Conservation (phyloP, 2,329 filamentous ascomycete genomes). For the Metarhizium sp. region DNA sequence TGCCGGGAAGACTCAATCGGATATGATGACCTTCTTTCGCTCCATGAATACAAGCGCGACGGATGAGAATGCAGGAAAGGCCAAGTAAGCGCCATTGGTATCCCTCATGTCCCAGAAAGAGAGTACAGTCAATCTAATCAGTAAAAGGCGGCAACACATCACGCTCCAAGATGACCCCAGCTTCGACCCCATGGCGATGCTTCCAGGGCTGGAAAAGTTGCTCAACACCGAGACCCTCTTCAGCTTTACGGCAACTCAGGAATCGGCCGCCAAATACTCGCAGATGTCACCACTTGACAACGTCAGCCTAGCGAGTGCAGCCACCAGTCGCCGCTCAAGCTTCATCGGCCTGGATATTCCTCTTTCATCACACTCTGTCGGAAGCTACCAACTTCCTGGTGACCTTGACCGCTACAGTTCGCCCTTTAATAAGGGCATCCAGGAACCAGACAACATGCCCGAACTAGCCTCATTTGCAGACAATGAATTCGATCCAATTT, state of each 20-base stretch:
- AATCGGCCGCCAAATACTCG: slow-evolving; percentile 28
- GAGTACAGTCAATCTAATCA: background rate
- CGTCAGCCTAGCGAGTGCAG: slow-evolving; percentile 20
- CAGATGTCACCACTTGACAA: slow-evolving; percentile 31
- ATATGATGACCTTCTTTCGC: slow-evolving; percentile 60
- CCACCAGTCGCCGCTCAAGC: slow-evolving; percentile 17
- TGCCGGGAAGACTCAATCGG: slow-evolving; percentile 62
- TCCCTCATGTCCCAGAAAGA: slow-evolving; percentile 12
- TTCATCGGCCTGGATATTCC: slow-evolving; percentile 22
- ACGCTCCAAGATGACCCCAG: slow-evolving; percentile 72
- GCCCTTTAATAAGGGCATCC: slow-evolving; percentile 14
- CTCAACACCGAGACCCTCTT: slow-evolving; percentile 26
- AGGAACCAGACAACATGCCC: slow-evolving; percentile 11
- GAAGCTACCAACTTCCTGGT: slow-evolving; percentile 22
- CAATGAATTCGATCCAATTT: slow-evolving; percentile 28
- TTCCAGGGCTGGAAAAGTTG: slow-evolving; percentile 23
- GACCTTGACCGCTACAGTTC: slow-evolving; percentile 24
- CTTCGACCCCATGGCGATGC: slow-evolving; percentile 39
- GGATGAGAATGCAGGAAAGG: slow-evolving; percentile 61
- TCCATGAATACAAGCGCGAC: slow-evolving; percentile 45
- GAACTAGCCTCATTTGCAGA: slow-evolving; percentile 25
- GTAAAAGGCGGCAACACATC: slow-evolving; percentile 60
- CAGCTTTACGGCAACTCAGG: slow-evolving; percentile 25
- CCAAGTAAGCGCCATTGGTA: slow-evolving; percentile 51
- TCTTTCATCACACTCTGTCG: slow-evolving; percentile 24